These are phyloP conservation scores for Blumeria graminis DNA, from an alignment of 2,329 filamentous ascomycete species.

Conservation along the genomic window DNA sequence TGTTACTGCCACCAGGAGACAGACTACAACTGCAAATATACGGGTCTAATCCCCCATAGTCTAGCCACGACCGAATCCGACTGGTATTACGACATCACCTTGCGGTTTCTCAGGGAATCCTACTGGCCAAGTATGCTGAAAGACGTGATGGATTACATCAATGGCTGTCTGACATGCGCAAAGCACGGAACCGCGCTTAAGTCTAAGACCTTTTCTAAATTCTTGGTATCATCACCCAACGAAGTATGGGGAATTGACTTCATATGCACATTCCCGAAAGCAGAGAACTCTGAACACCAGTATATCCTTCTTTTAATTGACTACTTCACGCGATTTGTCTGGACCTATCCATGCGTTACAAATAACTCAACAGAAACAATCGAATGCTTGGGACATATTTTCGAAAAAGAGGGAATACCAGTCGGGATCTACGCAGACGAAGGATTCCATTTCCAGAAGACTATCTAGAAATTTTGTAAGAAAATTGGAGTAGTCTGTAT, in stretches of 20 bases:
- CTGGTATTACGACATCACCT: neutral
- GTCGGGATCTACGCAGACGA: neutral
- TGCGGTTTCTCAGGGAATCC: neutral
- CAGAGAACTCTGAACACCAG: neutral
- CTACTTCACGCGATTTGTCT: slow-evolving; percentile 1
- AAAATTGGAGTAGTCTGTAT: neutral
- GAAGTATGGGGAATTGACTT: neutral
- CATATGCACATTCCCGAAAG: neutral
- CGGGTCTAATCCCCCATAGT: neutral
- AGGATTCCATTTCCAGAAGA: neutral
- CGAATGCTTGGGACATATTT: neutral
- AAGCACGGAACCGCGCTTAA: neutral
- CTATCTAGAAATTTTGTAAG: neutral
- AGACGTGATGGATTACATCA: neutral
- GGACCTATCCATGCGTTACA: neutral
- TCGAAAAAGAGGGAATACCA: neutral
- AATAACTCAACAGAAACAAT: neutral
- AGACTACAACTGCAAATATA: neutral
- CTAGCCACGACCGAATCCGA: neutral
- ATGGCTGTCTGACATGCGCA: neutral
- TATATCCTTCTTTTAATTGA: slow-evolving; percentile 1
- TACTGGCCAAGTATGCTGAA: neutral
- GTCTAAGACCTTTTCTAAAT: neutral
- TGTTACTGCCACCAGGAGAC: neutral
- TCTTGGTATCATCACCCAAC: neutral